phyloP scores from a whole-genome alignment of 805 yeast species.

The Zygotorulaspora danielsina region DNA sequence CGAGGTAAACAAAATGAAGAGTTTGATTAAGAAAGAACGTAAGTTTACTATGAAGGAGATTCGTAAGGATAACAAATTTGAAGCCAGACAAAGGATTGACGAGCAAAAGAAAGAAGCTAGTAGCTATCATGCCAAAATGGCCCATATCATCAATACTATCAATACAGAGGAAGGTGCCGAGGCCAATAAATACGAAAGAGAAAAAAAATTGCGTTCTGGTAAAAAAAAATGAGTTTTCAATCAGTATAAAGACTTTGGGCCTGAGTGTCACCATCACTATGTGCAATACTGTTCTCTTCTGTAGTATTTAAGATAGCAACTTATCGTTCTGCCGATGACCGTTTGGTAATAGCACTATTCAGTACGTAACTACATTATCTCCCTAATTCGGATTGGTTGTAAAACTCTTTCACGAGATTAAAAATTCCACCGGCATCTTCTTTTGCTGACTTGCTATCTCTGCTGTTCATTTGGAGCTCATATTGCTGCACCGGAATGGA shows the following conservation, averaged over 20 bases:
- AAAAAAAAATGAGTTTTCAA: too few species aligned
- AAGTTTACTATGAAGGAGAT: slow-evolving; percentile 85
- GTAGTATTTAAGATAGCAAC: background rate
- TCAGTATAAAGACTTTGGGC: too few species aligned
- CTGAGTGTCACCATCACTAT: too few species aligned
- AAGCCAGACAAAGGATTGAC: slow-evolving; percentile 76
- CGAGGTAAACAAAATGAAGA: slow-evolving; percentile 76
- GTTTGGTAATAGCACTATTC: background rate
- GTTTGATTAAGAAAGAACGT: slow-evolving; percentile 85
- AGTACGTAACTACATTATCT: slow-evolving; percentile 6
- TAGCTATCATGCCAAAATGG: slow-evolving; percentile 87
- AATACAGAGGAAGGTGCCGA: slow-evolving; percentile 94
- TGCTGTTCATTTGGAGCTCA: slow-evolving; percentile 3
- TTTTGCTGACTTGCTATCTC: slow-evolving; percentile 8
- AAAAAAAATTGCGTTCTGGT: slow-evolving; percentile 60
- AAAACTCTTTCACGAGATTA: slow-evolving; percentile 77
- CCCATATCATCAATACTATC: slow-evolving; percentile 77
- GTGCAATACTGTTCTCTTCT: too few species aligned
- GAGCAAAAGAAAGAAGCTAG: slow-evolving; percentile 71
- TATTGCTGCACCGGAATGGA: slow-evolving; percentile 30
- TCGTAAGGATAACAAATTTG: slow-evolving; percentile 82
- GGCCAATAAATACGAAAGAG: slow-evolving; percentile 86
- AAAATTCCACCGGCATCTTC: slow-evolving; percentile 53
- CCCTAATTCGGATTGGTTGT: slow-evolving; percentile 43
- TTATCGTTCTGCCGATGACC: background rate